Evolutionary conservation across 306 rosid genomes (phyloP).

Genomic region (Sicyos edulis): DNA sequence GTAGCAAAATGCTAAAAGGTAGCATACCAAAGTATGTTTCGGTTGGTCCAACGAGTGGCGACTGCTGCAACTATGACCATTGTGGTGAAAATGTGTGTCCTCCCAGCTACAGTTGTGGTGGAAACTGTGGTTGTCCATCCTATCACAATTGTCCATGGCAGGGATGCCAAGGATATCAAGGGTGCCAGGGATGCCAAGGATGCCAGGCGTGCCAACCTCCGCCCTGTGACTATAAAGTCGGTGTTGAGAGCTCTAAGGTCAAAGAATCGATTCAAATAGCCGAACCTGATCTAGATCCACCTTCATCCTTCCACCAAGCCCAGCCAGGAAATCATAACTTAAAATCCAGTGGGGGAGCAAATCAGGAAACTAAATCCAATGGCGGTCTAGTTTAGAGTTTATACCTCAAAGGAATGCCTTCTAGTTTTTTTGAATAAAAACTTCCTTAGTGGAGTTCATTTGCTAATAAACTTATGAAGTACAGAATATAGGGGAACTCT

Average conservation of each 20-base stretch:
- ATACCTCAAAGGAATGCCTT: constrained; percentile 12
- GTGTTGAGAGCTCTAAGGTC: background rate
- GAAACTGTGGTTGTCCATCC: background rate
- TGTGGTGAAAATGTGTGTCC: background rate
- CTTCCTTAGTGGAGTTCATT: constrained; percentile 4
- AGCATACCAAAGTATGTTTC: background rate
- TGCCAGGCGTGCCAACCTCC: background rate
- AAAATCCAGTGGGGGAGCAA: constrained; percentile 10
- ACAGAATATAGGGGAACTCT: background rate
- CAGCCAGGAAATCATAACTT: background rate
- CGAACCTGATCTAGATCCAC: background rate
- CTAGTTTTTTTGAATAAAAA: background rate
- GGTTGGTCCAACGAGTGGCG: background rate
- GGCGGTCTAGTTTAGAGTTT: constrained; percentile 16
- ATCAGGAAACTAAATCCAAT: constrained; percentile 1
- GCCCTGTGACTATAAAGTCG: background rate
- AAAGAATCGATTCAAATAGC: background rate
- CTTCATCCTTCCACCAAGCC: background rate
- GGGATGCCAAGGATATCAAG: constrained; percentile 1
- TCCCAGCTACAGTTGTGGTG: background rate
- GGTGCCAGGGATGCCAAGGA: background rate
- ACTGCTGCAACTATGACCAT: constrained; percentile 1
- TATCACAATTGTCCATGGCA: background rate
- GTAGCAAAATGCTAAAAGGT: background rate
- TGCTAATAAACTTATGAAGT: constrained; percentile 8